Base-by-base conservation (phyloP, 192 early-diverging fungal genomes). In the Coemansia biformis region DNA sequence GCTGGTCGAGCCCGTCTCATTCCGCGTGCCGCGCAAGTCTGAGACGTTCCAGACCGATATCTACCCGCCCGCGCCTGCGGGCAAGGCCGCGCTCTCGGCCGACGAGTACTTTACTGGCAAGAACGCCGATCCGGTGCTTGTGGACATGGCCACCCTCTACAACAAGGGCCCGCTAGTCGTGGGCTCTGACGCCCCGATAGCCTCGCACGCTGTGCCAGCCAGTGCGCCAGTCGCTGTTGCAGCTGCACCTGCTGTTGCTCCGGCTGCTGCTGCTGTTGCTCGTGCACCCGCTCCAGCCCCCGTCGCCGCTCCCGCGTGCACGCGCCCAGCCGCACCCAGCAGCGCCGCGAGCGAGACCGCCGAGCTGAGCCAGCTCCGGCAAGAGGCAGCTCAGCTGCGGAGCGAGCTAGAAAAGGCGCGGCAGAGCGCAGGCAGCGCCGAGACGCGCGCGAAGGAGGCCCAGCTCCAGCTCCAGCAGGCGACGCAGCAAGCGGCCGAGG, bases 11-110 rank as follows among this genome's bases (percentile, higher is more conserved):
- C 96, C 96, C 13, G 89, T 99, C 43, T 90, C 89, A 26, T 96
- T 99, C 76, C 90, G 83, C 43, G 94, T 99, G 11, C 96, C 96
- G 24, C 74, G 96, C 19, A 78, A 94, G 87, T 79, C 91, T 22
- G 96, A 99, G 74, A 79, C 86, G 17, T 99, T 99, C 85, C 94
- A 97, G 78, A 59, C 83, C 16, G 96, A 99, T 55, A 77, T 99
- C 39, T 99, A 88, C 77, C 95, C 96, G 32, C 87, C 88, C 21
- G 83, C 86, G 9, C 56, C 80, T 34, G 81, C 90, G 18, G 88
- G 88, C 35, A 80, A 86, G 34, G 79, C 96, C 8, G 77, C 92
- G 0, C 58, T 99, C 38, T 84, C 89, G n/a, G 86, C 88, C 5
- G 88, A 92, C 45, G 90, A 95, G 59, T 99, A 83, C 74, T 94